phyloP scores from a whole-genome alignment of 768 basidiomycete species.

The Agrocybe chaxingu region DNA sequence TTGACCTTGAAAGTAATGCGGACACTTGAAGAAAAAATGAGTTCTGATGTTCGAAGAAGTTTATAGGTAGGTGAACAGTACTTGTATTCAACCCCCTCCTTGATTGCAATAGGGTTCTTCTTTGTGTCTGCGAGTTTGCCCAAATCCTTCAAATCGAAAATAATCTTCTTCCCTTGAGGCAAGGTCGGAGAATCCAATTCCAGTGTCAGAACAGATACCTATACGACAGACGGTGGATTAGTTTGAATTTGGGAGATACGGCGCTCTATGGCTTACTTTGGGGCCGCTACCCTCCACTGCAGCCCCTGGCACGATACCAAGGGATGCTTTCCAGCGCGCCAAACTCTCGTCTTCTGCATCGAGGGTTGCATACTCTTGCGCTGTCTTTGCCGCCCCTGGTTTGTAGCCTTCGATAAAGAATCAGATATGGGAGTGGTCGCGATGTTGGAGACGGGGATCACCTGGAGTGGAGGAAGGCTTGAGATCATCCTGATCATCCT shows the following conservation, averaged over 20 bases:
- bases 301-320: constrained; percentile 71
- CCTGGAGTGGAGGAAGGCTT: constrained; percentile 68
- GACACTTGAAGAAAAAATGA: constrained; percentile 44
- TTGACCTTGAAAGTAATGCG: constrained; percentile 85
- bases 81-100: constrained; percentile 90
- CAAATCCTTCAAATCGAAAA: constrained; percentile 61
- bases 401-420: constrained; percentile 62
- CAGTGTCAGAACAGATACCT: constrained; percentile 74
- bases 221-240: constrained; percentile 17
- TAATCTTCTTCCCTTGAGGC: constrained; percentile 55
- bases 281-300: constrained; percentile 43
- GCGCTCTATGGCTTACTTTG: constrained; percentile 47
- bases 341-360: constrained; percentile 93
- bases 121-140: constrained; percentile 50
- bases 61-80: constrained; percentile 22
- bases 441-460: constrained; percentile 16
- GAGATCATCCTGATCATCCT: constrained; percentile 72
- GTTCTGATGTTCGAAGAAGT: background rate
- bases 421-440: constrained; percentile 8
- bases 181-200: constrained; percentile 79
- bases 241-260: background rate
- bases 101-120: constrained; percentile 77
- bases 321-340: constrained; percentile 91
- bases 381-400: constrained; percentile 59
- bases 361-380: constrained; percentile 81